phyloP scores from a whole-genome alignment of 2,329 filamentous ascomycete genomes.

The Fusarium illudens region DNA sequence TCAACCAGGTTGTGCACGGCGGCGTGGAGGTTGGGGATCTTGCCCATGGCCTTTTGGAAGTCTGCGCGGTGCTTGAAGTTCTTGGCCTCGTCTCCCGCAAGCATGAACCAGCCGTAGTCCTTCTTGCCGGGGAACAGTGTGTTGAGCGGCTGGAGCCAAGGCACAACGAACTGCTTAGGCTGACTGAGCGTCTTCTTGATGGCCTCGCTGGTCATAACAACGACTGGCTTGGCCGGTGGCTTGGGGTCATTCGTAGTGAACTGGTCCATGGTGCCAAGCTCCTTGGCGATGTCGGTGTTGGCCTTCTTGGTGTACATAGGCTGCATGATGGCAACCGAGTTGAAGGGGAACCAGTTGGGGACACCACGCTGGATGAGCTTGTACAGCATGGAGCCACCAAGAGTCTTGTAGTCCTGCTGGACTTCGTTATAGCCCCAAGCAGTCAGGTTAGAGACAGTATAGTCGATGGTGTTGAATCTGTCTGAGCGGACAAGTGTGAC shows the following conservation, averaged over 20 bases:
- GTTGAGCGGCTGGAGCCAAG: slow-evolving; percentile 47
- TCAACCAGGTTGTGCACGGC: slow-evolving; percentile 47
- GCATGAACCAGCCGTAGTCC: slow-evolving; percentile 51
- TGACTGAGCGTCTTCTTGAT: slow-evolving; percentile 47
- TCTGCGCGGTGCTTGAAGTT: slow-evolving; percentile 46
- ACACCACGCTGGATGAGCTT: slow-evolving; percentile 57
- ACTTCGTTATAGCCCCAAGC: slow-evolving; percentile 54
- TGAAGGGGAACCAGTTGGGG: slow-evolving; percentile 54
- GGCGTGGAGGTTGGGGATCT: slow-evolving; percentile 45
- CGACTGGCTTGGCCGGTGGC: slow-evolving; percentile 44
- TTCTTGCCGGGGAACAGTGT: slow-evolving; percentile 49
- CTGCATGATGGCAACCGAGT: slow-evolving; percentile 56
- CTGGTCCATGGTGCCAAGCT: slow-evolving; percentile 49
- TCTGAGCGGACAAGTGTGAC: slow-evolving; percentile 67
- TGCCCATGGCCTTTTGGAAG: slow-evolving; percentile 45
- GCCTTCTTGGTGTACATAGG: slow-evolving; percentile 56
- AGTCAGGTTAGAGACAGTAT: slow-evolving; percentile 52
- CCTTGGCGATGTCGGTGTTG: slow-evolving; percentile 50
- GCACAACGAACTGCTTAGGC: slow-evolving; percentile 45
- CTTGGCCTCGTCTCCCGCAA: slow-evolving; percentile 46
- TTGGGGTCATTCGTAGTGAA: slow-evolving; percentile 48
- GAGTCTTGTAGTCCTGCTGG: slow-evolving; percentile 44
- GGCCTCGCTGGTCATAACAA: slow-evolving; percentile 36
- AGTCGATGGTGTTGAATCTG: slow-evolving; percentile 65
- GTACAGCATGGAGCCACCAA: slow-evolving; percentile 55